Conservation (phyloP, 257 asterid species). For the Striga asiatica region DNA sequence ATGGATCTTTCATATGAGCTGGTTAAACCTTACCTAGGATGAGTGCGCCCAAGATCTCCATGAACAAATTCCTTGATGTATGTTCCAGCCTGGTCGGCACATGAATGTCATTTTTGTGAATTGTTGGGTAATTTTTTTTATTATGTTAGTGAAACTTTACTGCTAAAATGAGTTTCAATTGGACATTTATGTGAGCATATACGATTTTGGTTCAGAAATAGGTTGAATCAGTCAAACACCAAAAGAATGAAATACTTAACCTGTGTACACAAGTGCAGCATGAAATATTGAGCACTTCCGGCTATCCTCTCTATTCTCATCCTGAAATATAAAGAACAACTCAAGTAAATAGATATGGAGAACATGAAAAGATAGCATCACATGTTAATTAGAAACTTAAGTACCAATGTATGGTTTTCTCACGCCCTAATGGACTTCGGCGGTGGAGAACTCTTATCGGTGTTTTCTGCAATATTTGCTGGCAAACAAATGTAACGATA, state of each 20-base stretch:
- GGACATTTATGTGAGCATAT: not conserved
- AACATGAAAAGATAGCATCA: not conserved
- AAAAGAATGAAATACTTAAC: slow-evolving; percentile 23
- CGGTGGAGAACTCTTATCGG: slow-evolving; percentile 97
- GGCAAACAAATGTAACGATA: slow-evolving; percentile 18
- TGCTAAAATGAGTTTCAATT: too few relatives aligned
- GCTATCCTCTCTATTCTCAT: slow-evolving; percentile 60
- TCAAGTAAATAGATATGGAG: slow-evolving; percentile 9
- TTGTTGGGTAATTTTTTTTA: too few relatives aligned
- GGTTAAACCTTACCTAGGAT: slow-evolving; percentile 54
- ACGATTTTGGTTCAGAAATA: not conserved
- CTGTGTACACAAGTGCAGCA: slow-evolving; percentile 91
- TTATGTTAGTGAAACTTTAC: too few relatives aligned
- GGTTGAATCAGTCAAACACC: not conserved
- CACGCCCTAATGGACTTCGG: slow-evolving; percentile 89
- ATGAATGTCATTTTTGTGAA: not conserved
- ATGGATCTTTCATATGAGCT: not conserved
- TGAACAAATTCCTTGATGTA: slow-evolving; percentile 96
- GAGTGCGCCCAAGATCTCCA: slow-evolving; percentile 92
- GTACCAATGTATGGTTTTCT: slow-evolving; percentile 75
- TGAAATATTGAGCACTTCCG: slow-evolving; percentile 63
- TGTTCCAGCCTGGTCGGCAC: slow-evolving; percentile 78
- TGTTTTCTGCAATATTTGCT: slow-evolving; percentile 84
- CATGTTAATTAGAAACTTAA: slow-evolving; percentile 4
- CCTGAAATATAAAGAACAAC: slow-evolving; percentile 41